Percentiles rank a stretch among this genome's conserved stretches.
phyloP scores from a whole-genome alignment of 306 rosid genomes.

The Hippophae rhamnoides region DNA sequence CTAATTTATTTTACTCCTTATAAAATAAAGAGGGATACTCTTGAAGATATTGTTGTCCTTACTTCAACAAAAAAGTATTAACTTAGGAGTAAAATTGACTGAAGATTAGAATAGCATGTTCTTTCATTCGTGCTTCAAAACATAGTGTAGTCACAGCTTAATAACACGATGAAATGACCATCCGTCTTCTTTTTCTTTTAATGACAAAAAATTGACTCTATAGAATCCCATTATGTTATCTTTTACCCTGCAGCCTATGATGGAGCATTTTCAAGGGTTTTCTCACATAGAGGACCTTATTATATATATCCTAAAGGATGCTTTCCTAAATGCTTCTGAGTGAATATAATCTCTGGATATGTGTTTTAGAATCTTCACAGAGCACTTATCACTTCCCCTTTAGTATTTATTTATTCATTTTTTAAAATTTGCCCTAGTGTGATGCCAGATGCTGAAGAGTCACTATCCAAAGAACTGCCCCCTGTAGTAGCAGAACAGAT shows the following conservation, averaged over 20 bases:
- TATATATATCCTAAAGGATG: constrained; percentile 1
- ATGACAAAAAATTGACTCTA: not conserved
- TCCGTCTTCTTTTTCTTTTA: constrained; percentile 1
- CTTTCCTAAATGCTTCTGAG: constrained; percentile 4
- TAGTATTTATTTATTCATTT: not conserved
- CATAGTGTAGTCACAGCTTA: constrained; percentile 1
- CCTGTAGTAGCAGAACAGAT: constrained; percentile 3
- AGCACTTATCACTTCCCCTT: constrained; percentile 10
- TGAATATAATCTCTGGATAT: not conserved
- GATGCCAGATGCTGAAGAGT: constrained; percentile 7
- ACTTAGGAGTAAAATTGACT: not conserved
- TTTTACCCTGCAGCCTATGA: not conserved
- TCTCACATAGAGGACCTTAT: not conserved
- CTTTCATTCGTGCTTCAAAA: not conserved
- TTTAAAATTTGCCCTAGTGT: not conserved
- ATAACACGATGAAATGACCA: not conserved
- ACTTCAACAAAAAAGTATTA: not conserved
- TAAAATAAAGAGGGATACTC: not conserved
- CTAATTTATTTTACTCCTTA: not conserved
- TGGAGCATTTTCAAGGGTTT: too few relatives aligned
- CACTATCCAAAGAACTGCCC: not conserved
- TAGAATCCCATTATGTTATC: not conserved
- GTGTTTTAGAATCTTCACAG: not conserved
- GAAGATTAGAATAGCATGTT: not conserved
- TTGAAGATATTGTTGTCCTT: not conserved